Evolutionary conservation across 345 rosid genomes (phyloP), one percentile per base, ranked within the genome.

Genomic region (Camelina neglecta): DNA sequence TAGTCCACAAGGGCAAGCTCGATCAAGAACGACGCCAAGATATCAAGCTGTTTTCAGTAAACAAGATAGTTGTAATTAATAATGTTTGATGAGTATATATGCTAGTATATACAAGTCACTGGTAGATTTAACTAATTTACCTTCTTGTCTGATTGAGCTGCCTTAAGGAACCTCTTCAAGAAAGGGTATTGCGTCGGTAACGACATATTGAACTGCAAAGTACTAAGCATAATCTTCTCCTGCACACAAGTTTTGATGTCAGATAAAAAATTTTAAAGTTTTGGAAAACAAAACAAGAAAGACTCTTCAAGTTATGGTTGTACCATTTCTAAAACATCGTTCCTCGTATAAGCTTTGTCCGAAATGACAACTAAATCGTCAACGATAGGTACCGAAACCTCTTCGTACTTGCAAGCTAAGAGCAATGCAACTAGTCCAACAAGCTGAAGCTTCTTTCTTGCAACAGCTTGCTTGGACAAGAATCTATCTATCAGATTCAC

Each of bases 1-100:
- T 87, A 92, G 78, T 94, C 98, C 75, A 93, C 93, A 0, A 91
- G 83, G 8, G 89, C 84, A 47, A 93, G 96, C 81, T 93, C 98
- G 16, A 86, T 81, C 83, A 94, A 67, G 89, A 86, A 93, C 64
- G 86, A 91, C 6, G 97, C 85, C 60, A 90, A 80, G 26, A 75
- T 74, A 82, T 94, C 92, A 51, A 76, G 74, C 80, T 76, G 74
- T 68, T 60, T 24, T 23, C 31, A 35, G 5, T 31, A 44, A 15
- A 23, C 23, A 69, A 68, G 31, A 21, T 48, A 23, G 35, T 20
- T 64, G 44, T 53, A 16, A 55, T 38, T 69, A 11, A 11, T 1
- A 42, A 2, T 60, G 47, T 64, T 62, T 73, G 38, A 42, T 63
- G 69, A 16, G 4, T 2, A 29, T 26, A n/a, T 13, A 9, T 20